Evolutionary conservation across 768 basidiomycete species (phyloP).

Genomic region (Mycena galopus): DNA sequence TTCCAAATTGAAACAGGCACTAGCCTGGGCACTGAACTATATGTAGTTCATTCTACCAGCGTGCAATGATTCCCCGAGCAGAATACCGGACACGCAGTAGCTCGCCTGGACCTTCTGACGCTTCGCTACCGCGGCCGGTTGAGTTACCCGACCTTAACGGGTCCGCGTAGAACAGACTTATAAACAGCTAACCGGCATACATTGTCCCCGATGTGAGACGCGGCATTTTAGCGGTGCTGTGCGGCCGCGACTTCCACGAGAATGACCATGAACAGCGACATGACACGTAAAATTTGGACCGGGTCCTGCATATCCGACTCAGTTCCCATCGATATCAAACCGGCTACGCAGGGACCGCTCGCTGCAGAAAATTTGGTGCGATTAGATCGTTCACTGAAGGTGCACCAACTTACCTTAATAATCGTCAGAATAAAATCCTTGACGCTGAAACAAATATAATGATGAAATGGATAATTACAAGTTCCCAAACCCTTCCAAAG

Average conservation of each 20-base stretch:
- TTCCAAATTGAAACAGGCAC: too few species aligned
- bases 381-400: not conserved
- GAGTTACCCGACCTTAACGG: too few species aligned
- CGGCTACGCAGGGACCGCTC: not conserved
- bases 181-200: not conserved
- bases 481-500: not conserved
- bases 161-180: not conserved
- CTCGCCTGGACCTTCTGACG: not conserved
- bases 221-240: not conserved
- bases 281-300: not conserved
- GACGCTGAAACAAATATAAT: not conserved
- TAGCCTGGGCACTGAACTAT: too few species aligned
- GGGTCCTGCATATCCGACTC: not conserved
- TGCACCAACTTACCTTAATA: not conserved
- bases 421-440: not conserved
- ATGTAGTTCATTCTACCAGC: too few species aligned
- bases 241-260: not conserved
- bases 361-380: not conserved
- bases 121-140: too few species aligned
- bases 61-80: too few species aligned
- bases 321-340: not conserved
- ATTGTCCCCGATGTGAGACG: not conserved
- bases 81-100: not conserved
- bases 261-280: not conserved
- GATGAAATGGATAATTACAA: not conserved